Base-by-base conservation (phyloP, 768 basidiomycete genomes). In the Tricholoma sp. region DNA sequence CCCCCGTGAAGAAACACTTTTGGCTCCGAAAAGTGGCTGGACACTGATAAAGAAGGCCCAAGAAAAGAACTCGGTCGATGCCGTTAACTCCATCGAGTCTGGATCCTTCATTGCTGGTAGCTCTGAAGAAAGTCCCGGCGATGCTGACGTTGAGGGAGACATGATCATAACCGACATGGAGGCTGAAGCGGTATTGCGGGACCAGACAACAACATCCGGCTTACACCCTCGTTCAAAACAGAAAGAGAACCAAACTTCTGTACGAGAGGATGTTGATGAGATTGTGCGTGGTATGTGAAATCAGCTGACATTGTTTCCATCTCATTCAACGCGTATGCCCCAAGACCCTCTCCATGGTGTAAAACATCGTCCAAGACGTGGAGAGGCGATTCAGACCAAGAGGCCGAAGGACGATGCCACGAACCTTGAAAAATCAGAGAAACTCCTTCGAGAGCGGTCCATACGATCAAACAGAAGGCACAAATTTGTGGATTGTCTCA, bases 401-500 rank as follows among this genome's bases (percentile, higher is more conserved):
- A 64, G 65, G 21, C 58, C 70, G 34, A 64, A 61, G 39, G 60
- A 51, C 46, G 63, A 54, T 55, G 64, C 68, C 31, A 66, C 69
- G 14, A 69, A 64, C 52, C 70, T 74, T 43, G 76, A 82, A 58
- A 77, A 74, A 55, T 75, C 80, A 1, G 84, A 83, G 65, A 88
- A 83, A 62, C 77, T 88, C 16, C 73, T 82, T 66, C 82, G 89
- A 19, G 88, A 91, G 69, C 80, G 82, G 16, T 92, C 90, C 9
- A 88, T 92, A 68, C 82, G 84, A 56, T 84, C 86, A 10, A 91
- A 88, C 66, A 80, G 89, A 61, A 82, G 84, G 54, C 80, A 85
- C 59, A 94, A 92, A 66, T 94, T 96, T 67, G 74, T 90, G 39
- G 86, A 89, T 57, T 93, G 89, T 68, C 72, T 96, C 43, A 79